phyloP scores from a whole-genome alignment of 352 stramenopile genomes.

The Phytophthora brassicae region DNA sequence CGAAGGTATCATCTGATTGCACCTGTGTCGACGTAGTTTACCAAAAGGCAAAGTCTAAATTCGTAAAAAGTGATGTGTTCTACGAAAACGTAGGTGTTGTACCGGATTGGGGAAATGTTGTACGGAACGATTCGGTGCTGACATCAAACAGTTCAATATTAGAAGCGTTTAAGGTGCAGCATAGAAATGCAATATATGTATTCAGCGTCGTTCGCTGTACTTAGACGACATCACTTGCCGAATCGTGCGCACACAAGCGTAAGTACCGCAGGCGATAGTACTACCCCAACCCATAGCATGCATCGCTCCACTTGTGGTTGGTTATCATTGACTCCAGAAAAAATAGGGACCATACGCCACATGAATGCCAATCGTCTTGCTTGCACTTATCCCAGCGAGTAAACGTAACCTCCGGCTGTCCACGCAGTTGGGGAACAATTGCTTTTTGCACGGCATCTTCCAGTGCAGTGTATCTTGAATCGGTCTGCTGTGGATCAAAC shows the following conservation, averaged over 20 bases:
- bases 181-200: not conserved
- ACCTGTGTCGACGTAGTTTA: not conserved
- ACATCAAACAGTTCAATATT: not conserved
- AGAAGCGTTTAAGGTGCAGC: not conserved
- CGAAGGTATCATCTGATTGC: not conserved
- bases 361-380: not conserved
- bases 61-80: not conserved
- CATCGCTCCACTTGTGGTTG: conserved; percentile 4
- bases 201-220: not conserved
- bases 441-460: not conserved
- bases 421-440: not conserved
- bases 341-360: too few relatives aligned
- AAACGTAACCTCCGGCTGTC: not conserved
- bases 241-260: too few relatives aligned
- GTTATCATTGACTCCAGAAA: conserved; percentile 14
- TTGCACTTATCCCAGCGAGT: not conserved
- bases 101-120: not conserved
- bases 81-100: not conserved
- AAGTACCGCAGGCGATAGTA: conserved; percentile 8
- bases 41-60: not conserved
- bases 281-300: conserved; percentile 5
- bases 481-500: conserved; percentile 6
- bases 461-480: not conserved
- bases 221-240: not conserved
- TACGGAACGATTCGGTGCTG: not conserved